Base-by-base conservation (phyloP, 1,284 basidiomycete genomes). In the Sanghuangporus baumii region DNA sequence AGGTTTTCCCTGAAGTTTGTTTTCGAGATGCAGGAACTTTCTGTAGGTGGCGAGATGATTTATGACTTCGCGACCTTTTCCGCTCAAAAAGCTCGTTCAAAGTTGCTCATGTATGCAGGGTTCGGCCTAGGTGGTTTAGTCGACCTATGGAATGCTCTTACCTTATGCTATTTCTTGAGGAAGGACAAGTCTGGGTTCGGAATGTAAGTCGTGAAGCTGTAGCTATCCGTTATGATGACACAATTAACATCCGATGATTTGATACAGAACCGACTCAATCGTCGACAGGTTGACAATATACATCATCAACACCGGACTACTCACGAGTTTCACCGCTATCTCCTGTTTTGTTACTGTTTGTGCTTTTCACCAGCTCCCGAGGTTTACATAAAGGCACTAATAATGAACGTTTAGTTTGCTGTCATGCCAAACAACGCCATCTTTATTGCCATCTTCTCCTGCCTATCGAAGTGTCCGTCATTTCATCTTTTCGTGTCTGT, bases 251-350 rank as follows among this genome's bases (percentile, higher is more conserved):
- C 20, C n/a, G 7, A 37, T 34, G 12, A 34, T 59, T 43, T 59
- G 14, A 14, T 46, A 46, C 34, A 65, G 63, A 12, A 65, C 55
- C 11, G 63, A 65, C 48, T 43, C 37, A 31, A 61, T 41, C 11
- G 43, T 65, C 40, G 57, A 37, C 43, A 55, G 50, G 11, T 12
- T 65, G 23, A 65, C 58, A 55, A 26, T 47, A 12, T 65, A 65
- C 36, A 36, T 61, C 38, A 58, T 65, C 48, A 65, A 61, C 48
- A 65, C 60, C 8, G 63, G 63, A 5, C 54, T 65, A 16, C 55
- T 65, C 12, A 65, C 63, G 3, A 61, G 59, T 48, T 8, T 65
- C n/a, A 60, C 51, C 41, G 55, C 60, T 26, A 48, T 60, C 18
- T 40, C 34, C 56, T 57, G 54, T 36, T 51, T 61, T 26, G 38